Base-by-base conservation (phyloP, 495 filamentous ascomycete species). In the Elasticomyces elasticus region DNA sequence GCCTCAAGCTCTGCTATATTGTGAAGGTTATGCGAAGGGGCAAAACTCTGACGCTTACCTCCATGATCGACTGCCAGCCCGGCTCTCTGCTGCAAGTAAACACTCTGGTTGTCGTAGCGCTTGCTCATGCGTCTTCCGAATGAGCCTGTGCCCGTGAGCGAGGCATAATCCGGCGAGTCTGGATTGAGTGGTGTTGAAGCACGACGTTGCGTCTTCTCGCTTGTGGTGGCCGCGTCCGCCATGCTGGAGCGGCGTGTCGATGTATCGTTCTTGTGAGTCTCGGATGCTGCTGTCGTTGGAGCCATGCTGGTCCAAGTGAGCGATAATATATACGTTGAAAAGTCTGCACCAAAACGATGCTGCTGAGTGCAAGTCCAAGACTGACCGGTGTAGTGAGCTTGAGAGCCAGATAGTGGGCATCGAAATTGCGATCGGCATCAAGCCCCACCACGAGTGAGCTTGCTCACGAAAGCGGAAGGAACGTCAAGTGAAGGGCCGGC, bases 71-170 rank as follows among this genome's bases (percentile, higher is more conserved):
- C n/a, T n/a, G n/a, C n/a, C n/a, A n/a, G n/a, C n/a, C n/a, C n/a
- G n/a, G n/a, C n/a, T n/a, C n/a, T n/a, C n/a, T n/a, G n/a, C n/a
- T n/a, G n/a, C n/a, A n/a, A n/a, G n/a, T n/a, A n/a, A n/a, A n/a
- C n/a, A n/a, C n/a, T n/a, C n/a, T n/a, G n/a, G n/a, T n/a, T n/a
- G n/a, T n/a, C n/a, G 45, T 49, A 31, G 5, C 45, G 45, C 23
- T 49, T 49, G 25, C n/a, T 31, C 19, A 49, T 24, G 13, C 45
- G 45, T 19, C 27, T 49, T 24, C 45, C 24, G 45, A 49, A 49
- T 5, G 27, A 17, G 9, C 45, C 45, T 19, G 45, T 28, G 45
- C 19, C n/a, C n/a, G n/a, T n/a, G n/a, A n/a, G n/a, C n/a, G n/a
- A n/a, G n/a, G n/a, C n/a, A n/a, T n/a, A n/a, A n/a, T n/a, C n/a